Percentiles rank a stretch among this genome's conserved stretches.
These are phyloP conservation scores for Albifimbria verrucaria DNA, from an alignment of 2,329 filamentous ascomycete species.

Conservation along the genomic window DNA sequence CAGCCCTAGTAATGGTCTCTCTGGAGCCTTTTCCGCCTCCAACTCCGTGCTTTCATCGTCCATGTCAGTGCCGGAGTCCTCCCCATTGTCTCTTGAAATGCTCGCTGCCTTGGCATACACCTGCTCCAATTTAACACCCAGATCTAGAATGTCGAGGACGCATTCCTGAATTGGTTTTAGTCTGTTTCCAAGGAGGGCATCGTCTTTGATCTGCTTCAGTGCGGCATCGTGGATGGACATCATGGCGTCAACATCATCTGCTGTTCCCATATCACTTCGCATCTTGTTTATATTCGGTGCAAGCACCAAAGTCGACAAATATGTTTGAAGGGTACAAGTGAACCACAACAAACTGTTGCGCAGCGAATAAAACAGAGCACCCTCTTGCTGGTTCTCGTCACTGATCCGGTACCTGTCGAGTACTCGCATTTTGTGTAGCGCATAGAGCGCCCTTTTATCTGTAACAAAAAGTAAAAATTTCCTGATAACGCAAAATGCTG, in stretches of 20 bases:
- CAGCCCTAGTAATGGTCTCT: conserved; percentile 52
- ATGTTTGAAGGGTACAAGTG: conserved; percentile 68
- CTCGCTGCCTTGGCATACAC: conserved; percentile 41
- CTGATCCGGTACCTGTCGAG: conserved; percentile 37
- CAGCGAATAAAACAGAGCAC: conserved; percentile 54
- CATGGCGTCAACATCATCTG: conserved; percentile 79
- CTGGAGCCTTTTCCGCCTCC: conserved; percentile 38
- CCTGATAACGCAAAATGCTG: conserved; percentile 65
- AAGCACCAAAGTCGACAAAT: conserved; percentile 72
- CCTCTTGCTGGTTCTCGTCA: conserved; percentile 35
- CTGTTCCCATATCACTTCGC: conserved; percentile 50
- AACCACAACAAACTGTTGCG: conserved; percentile 76
- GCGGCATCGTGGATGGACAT: conserved; percentile 65
- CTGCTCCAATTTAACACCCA: conserved; percentile 68
- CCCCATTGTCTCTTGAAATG: too few species aligned
- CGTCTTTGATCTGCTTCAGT: conserved; percentile 58
- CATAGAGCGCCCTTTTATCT: conserved; percentile 69
- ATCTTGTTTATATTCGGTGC: conserved; percentile 57
- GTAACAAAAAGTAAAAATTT: conserved; percentile 70
- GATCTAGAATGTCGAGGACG: conserved; percentile 72
- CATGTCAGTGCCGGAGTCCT: too few species aligned
- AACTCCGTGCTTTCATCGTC: conserved; percentile 30
- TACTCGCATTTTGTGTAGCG: conserved; percentile 56
- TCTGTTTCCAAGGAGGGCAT: conserved; percentile 66
- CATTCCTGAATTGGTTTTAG: conserved; percentile 68